These are phyloP conservation scores for Lachancea thermotolerans DNA, from an alignment of 805 yeast species.

Conservation along the genomic window DNA sequence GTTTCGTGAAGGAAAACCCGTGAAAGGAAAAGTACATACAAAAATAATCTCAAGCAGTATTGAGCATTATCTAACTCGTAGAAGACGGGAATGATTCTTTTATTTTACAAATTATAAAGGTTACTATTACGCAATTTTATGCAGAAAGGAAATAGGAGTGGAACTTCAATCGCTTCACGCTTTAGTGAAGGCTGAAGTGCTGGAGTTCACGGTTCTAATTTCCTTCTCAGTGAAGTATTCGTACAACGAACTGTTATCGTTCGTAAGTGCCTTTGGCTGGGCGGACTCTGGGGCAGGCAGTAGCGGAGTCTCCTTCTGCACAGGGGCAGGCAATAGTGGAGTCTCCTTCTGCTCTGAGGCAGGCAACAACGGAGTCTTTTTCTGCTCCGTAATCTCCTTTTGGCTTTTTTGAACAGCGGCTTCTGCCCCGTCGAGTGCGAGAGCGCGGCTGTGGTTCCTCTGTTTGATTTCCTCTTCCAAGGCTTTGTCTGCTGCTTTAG, in stretches of 20 bases:
- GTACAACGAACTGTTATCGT: slow-evolving; percentile 13
- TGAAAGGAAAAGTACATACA: too few species aligned
- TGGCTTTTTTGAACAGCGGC: slow-evolving; percentile 3
- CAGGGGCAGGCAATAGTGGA: neutral
- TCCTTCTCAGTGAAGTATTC: slow-evolving; percentile 25
- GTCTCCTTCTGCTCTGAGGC: neutral
- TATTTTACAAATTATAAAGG: too few species aligned
- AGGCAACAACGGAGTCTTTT: neutral
- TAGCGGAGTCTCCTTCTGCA: neutral
- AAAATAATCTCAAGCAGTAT: too few species aligned
- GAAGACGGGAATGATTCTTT: too few species aligned
- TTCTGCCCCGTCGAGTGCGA: slow-evolving; percentile 11
- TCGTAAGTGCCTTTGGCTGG: neutral
- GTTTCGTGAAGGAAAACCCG: too few species aligned
- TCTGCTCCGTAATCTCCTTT: neutral
- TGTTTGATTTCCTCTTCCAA: slow-evolving; percentile 7
- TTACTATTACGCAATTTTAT: too few species aligned
- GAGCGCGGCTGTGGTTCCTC: slow-evolving; percentile 11
- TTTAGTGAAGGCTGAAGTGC: neutral
- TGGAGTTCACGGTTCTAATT: slow-evolving; percentile 9
- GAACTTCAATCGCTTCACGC: too few species aligned
- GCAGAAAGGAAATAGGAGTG: too few species aligned
- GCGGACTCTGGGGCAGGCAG: neutral
- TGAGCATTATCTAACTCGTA: too few species aligned
- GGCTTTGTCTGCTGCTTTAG: slow-evolving; percentile 8